Conservation (phyloP, 176 grass and related monocot genomes). For the Tuctoria greenei region DNA sequence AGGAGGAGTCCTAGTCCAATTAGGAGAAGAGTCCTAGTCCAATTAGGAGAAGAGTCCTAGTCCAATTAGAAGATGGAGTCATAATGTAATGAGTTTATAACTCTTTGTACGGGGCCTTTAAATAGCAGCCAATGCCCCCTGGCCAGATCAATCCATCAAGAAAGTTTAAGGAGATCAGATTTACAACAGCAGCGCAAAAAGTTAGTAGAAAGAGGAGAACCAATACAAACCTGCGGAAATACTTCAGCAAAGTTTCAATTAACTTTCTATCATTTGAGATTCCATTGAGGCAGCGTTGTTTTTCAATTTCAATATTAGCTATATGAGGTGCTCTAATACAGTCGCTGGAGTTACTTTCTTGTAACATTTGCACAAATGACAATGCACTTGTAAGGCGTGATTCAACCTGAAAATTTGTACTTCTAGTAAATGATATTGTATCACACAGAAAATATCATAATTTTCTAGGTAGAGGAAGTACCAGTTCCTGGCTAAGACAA, state of each 20-base stretch:
- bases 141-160: too few relatives aligned
- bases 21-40: too few relatives aligned
- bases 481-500: slow-evolving; percentile 60
- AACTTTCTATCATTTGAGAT: slow-evolving; percentile 55
- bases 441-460: background rate
- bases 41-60: too few relatives aligned
- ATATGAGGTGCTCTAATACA: slow-evolving; percentile 82
- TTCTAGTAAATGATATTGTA: slow-evolving; percentile 32
- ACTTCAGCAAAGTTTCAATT: slow-evolving; percentile 70
- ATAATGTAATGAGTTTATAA: too few relatives aligned
- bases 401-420: slow-evolving; percentile 55
- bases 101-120: too few relatives aligned
- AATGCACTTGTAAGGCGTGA: slow-evolving; percentile 75
- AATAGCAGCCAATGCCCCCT: too few relatives aligned
- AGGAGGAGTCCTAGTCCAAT: too few relatives aligned
- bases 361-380: slow-evolving; percentile 78
- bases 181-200: too few relatives aligned
- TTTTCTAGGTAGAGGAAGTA: slow-evolving; percentile 38
- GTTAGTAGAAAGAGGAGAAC: background rate
- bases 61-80: too few relatives aligned
- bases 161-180: too few relatives aligned
- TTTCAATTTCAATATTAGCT: slow-evolving; percentile 89
- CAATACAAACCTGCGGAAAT: slow-evolving; percentile 70
- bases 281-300: slow-evolving; percentile 51
- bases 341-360: slow-evolving; percentile 52